Evolutionary conservation across 805 yeast genomes (phyloP).

Genomic region (Kazachstania bromeliacearum): DNA sequence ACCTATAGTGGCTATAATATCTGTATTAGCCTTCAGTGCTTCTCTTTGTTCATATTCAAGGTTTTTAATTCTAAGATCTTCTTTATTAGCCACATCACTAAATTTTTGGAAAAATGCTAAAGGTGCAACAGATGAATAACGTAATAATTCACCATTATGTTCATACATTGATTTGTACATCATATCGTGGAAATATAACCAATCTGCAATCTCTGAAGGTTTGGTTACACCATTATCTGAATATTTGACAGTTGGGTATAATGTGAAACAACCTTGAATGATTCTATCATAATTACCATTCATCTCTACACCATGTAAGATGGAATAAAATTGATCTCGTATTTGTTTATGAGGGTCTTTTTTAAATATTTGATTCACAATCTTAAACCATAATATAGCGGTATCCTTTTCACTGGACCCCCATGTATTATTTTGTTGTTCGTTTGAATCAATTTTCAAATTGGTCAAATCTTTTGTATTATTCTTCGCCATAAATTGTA

Average conservation of each 20-base stretch:
- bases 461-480: conserved; percentile 7
- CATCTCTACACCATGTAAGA: conserved; percentile 39
- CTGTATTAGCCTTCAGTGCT: conserved; percentile 18
- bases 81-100: conserved; percentile 45
- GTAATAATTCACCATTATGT: conserved; percentile 39
- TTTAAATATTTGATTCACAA: conserved; percentile 53
- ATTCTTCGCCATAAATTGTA: conserved; percentile 49
- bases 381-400: conserved; percentile 55
- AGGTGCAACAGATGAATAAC: conserved; percentile 49
- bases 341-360: conserved; percentile 39
- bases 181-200: conserved; percentile 67
- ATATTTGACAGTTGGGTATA: conserved; percentile 51
- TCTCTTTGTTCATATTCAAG: conserved; percentile 28
- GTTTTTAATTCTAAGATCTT: conserved; percentile 24
- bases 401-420: conserved; percentile 43
- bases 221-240: conserved; percentile 54
- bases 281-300: conserved; percentile 53
- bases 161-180: conserved; percentile 30
- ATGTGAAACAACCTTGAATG: conserved; percentile 60
- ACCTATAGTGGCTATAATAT: conserved; percentile 22
- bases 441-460: not conserved
- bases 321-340: conserved; percentile 38
- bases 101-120: conserved; percentile 56
- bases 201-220: conserved; percentile 57
- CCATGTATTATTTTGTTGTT: conserved; percentile 5